These are phyloP conservation scores for Byssochlamys sp. DNA, from an alignment of 2,329 filamentous ascomycete species.

Conservation along the genomic window DNA sequence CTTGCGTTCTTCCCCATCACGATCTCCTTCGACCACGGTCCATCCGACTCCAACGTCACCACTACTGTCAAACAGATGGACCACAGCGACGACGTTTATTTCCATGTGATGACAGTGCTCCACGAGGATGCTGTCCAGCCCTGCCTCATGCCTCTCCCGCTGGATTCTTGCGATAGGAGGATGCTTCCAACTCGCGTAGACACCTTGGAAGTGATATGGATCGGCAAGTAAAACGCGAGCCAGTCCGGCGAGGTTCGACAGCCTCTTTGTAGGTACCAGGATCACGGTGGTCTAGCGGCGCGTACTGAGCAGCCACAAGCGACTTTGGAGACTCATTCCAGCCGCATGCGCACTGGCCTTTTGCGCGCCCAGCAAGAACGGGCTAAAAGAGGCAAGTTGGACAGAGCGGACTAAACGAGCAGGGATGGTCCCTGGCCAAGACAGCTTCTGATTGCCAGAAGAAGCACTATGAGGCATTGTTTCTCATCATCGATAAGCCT, in stretches of 20 bases:
- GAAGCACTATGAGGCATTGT: not conserved
- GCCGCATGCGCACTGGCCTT: not conserved
- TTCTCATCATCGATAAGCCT: not conserved
- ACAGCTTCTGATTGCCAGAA: not conserved
- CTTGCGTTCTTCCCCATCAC: not conserved
- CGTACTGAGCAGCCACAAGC: slow-evolving; percentile 3
- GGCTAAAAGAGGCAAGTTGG: not conserved
- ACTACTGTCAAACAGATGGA: not conserved
- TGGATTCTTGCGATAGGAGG: not conserved
- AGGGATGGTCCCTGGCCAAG: not conserved
- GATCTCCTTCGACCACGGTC: not conserved
- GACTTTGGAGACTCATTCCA: not conserved
- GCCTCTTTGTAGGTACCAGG: slow-evolving; percentile 13
- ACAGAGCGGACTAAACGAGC: not conserved
- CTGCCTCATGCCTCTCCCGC: not conserved
- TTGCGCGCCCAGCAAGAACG: not conserved
- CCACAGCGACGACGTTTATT: not conserved
- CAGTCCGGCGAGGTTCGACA: slow-evolving; percentile 14
- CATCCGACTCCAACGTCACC: not conserved
- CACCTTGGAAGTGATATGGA: not conserved
- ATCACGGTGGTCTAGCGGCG: slow-evolving; percentile 9
- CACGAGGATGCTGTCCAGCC: not conserved
- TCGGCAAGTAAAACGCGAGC: slow-evolving; percentile 11
- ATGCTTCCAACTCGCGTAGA: not conserved
- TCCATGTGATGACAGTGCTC: not conserved